These are phyloP conservation scores for Actinomortierella wolfii DNA, from an alignment of 371 early-diverging fungal species.

Conservation along the genomic window DNA sequence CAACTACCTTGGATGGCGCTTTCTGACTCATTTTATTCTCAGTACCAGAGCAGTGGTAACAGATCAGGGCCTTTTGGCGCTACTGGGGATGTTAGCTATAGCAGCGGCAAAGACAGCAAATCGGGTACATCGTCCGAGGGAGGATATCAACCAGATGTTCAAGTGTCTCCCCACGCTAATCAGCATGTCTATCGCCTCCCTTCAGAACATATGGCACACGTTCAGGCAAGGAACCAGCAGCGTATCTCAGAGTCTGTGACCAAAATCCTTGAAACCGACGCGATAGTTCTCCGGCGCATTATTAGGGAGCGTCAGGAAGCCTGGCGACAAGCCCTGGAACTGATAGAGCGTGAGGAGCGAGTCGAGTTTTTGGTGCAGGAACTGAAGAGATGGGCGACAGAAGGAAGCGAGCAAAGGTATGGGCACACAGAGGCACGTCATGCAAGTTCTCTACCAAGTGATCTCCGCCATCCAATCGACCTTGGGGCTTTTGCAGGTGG, in stretches of 20 bases:
- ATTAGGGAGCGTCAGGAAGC: slow-evolving; percentile 19
- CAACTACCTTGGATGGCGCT: neutral
- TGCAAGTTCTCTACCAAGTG: neutral
- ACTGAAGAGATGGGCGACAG: slow-evolving; percentile 25
- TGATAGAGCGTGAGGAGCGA: slow-evolving; percentile 30
- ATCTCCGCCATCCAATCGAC: neutral
- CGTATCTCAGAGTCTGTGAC: slow-evolving; percentile 14
- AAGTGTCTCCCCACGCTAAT: too few species aligned
- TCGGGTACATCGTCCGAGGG: too few species aligned
- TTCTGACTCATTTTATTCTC: neutral
- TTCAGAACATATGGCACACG: slow-evolving; percentile 7
- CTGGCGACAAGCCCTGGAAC: slow-evolving; percentile 19
- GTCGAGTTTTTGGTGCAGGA: slow-evolving; percentile 36
- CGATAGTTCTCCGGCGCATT: slow-evolving; percentile 23
- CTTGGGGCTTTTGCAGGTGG: slow-evolving; percentile 3
- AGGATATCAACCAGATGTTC: too few species aligned
- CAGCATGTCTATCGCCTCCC: slow-evolving; percentile 11
- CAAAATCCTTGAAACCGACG: slow-evolving; percentile 14
- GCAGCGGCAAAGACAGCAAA: too few species aligned
- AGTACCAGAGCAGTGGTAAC: too few species aligned
- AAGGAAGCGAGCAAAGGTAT: neutral
- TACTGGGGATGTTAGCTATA: too few species aligned
- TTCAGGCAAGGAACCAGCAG: slow-evolving; percentile 6
- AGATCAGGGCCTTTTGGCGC: too few species aligned
- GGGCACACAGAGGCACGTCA: too few species aligned